Base-by-base conservation (phyloP, 139 green algal genomes). In the Chlorella sp. region DNA sequence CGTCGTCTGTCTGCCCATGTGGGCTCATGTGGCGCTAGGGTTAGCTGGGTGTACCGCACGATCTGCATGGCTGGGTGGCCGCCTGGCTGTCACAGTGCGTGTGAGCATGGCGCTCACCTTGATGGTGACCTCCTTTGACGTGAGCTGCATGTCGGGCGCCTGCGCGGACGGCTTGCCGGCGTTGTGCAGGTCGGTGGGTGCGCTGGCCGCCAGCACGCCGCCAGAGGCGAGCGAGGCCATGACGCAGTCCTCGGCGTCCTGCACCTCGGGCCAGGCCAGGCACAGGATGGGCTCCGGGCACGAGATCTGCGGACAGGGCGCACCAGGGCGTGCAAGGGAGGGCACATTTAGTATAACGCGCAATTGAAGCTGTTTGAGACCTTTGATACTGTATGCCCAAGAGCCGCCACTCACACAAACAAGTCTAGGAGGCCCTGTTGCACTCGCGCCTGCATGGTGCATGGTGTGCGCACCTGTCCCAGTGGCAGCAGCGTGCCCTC, bases 201-300 rank as follows among this genome's bases (percentile, higher is more conserved):
- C 74, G 1, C 68, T 35, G 30, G 67, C 33, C 17, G 31, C 67
- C 72, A 83, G 68, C 20, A 79, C 30, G 27, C 67, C 77, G 24
- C 77, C 77, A 35, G 67, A 65, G 0, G 69, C 69, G 14, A 83
- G 69, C 2, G 3, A 68, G 20, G 55, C 70, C 63, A 83, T 23
- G 42, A 67, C 65, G 22, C 63, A 34, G 26, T 80, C 73, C n/a
- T 83, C 78, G 0, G 35, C 42, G 1, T 67, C 70, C 2, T 72
- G 49, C 6, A 69, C 71, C 23, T 55, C 60, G 5, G 78, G 78
- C 78, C 78, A 83, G 22, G 42, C 34, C 20, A 74, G 35, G 6
- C 33, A 20, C 22, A 77, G 70, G 30, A 80, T 72, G 26, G 64
- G 29, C 29, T 74, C 70, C 5, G 59, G 31, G 31, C 42, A 36